Base-by-base conservation (phyloP, 2,329 filamentous ascomycete genomes). In the Aspergillus luchuensis region DNA sequence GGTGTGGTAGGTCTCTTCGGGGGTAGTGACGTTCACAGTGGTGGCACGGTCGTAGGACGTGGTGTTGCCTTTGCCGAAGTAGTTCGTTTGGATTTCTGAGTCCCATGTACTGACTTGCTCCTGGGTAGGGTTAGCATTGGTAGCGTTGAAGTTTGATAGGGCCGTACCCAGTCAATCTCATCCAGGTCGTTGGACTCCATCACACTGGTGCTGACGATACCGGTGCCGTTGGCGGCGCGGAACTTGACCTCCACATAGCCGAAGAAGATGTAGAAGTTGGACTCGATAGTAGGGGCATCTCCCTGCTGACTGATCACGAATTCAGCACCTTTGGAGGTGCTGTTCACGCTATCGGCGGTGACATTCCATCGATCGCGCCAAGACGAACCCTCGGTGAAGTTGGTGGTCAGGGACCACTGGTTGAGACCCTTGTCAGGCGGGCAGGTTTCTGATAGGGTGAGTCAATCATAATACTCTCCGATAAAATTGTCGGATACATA, bases 191-290 rank as follows among this genome's bases (percentile, higher is more conserved):
- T 93, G 13, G 93, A 97, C 78, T 96, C 88, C 64, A 99, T 81
- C 13, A 98, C 92, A 28, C 94, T 83, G 19, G 91, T 94, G 76
- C 91, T 97, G 68, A 99, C 91, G 69, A 98, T 96, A 64, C 95
- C 95, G n/a, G 86, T 87, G 2, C 95, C 95, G 1, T 91, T 90
- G 17, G 95, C 91, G 23, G 91, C 87, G 78, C 94, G 92, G 83
- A 97, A 85, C 53, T 86, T 88, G 66, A 97, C 85, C 66, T 95
- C 90, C 72, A 97, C 89, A 63, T 89, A 89, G 69, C 95, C 95
- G 75, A 97, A 99, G 91, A 98, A 97, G 81, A 99, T 96, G 83
- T 97, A 97, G 84, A 96, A 98, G 69, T 94, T 85, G 63, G 91
- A 95, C 64, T 85, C 83, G 59, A 99, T 86, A 73, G 93, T 92